phyloP scores from a whole-genome alignment of 768 basidiomycete species.

The Phanerochaete sordida region DNA sequence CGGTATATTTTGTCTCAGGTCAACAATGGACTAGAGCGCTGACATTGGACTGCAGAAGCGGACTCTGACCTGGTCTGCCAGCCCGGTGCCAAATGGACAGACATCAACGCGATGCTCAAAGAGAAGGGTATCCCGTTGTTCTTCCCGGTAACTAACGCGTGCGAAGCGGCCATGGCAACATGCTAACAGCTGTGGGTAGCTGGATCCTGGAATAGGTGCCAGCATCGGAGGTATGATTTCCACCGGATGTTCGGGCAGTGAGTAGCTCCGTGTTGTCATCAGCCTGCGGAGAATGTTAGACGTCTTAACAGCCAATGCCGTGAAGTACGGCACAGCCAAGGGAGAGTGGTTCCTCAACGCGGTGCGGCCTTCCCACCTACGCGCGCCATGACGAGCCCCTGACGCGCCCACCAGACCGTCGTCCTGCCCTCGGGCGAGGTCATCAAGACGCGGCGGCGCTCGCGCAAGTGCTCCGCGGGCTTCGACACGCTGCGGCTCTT shows the following conservation, averaged over 20 bases:
- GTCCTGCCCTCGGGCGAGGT: conserved; percentile 87
- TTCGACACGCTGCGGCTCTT: conserved; percentile 85
- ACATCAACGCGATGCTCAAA: conserved; percentile 63
- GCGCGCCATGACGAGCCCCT: neutral
- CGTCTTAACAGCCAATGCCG: conserved; percentile 57
- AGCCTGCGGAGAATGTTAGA: neutral
- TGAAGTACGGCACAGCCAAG: conserved; percentile 85
- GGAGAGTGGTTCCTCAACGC: conserved; percentile 89
- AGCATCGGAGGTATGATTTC: conserved; percentile 86
- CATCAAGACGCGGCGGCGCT: conserved; percentile 79
- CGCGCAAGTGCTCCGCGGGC: conserved; percentile 84
- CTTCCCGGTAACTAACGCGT: conserved; percentile 56
- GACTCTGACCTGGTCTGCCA: conserved; percentile 77
- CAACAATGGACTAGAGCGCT: neutral
- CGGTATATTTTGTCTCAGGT: conserved; percentile 36
- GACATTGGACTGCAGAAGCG: conserved; percentile 38
- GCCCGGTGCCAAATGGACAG: conserved; percentile 68
- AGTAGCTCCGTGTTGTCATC: conserved; percentile 17
- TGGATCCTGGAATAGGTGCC: conserved; percentile 75
- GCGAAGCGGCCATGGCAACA: no score
- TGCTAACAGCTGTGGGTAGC: no score
- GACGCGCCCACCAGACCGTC: conserved; percentile 56
- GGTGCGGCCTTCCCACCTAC: conserved; percentile 35
- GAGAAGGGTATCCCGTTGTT: conserved; percentile 69
- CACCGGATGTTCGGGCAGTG: conserved; percentile 84